Base-by-base conservation (phyloP, 164 flowering plant species). In the Vitis amurensis region DNA sequence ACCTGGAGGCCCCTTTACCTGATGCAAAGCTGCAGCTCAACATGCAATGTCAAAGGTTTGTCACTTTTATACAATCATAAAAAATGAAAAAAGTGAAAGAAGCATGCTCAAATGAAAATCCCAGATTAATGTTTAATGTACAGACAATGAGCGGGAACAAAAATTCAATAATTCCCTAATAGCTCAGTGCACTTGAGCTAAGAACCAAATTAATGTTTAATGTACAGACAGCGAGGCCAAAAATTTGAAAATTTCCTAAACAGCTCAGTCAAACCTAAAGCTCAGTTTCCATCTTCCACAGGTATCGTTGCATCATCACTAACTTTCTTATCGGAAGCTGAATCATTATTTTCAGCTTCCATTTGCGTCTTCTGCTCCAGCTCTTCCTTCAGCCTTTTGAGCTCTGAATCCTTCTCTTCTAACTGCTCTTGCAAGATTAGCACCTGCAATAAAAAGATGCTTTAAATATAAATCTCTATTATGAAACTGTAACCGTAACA, bases 351-450 rank as follows among this genome's bases (percentile, higher is more conserved):
- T 17, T 59, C 77, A 63, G 80, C 88, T 55, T 73, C 87, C 49
- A 48, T 53, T 31, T 9, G 16, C 27, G 64, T 76, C 67, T 74
- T 82, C 73, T 78, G 77, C 47, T 81, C 76, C 55, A 81, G 74
- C 79, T 89, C 83, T 12, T 76, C 70, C 79, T 79, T 90, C 68
- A 93, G 74, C 61, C 79, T 87, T 37, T 70, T 53, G 51, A 93
- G 63, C 64, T 87, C 91, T 0, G 63, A 59, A 62, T 93, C 97
- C 80, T 74, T 90, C 72, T 87, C 95, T 73, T 89, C 89, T 15
- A 95, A 75, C 63, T 70, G 82, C 67, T 86, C 91, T 76, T 87
- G 91, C 80, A 90, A 76, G 37, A 83, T 80, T 10, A 87, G 76
- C 50, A 84, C 95, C 99, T 95, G 85, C 70, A 74, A 30, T 9